Percentiles rank a stretch among this genome's conserved stretches.
phyloP scores from a whole-genome alignment of 1,284 basidiomycete genomes.

The Apiotrichum porosum region DNA sequence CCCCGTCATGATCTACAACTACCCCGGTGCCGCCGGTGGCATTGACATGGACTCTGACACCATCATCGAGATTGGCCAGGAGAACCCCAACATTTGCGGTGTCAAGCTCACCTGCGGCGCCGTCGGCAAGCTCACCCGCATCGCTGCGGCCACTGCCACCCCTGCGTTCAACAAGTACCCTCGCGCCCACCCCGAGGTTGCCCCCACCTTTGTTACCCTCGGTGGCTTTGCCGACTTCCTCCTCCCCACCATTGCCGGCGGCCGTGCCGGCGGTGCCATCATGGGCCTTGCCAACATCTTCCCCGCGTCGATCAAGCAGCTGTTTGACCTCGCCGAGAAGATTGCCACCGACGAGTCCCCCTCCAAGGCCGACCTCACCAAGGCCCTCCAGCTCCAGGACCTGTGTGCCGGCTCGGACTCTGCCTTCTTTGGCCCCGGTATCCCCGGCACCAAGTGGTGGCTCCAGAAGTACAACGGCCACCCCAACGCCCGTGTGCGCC shows the following conservation, averaged over 20 bases:
- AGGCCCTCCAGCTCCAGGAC: conserved; percentile 71
- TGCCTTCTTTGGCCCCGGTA: conserved; percentile 70
- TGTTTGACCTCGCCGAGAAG: conserved; percentile 59
- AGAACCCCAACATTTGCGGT: conserved; percentile 57
- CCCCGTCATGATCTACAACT: conserved; percentile 87
- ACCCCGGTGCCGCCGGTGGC: conserved; percentile 74
- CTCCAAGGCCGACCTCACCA: conserved; percentile 54
- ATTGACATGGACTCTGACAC: conserved; percentile 82
- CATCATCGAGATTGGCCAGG: conserved; percentile 68
- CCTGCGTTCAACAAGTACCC: conserved; percentile 60
- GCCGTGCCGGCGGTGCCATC: conserved; percentile 67
- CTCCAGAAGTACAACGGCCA: conserved; percentile 66
- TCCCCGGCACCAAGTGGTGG: conserved; percentile 76
- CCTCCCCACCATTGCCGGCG: conserved; percentile 59
- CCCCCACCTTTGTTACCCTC: conserved; percentile 61
- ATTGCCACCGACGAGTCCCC: conserved; percentile 55
- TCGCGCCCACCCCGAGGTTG: conserved; percentile 55
- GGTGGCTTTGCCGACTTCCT: conserved; percentile 76
- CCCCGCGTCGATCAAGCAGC: conserved; percentile 59
- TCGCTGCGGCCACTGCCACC: conserved; percentile 64
- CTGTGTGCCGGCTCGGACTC: conserved; percentile 73
- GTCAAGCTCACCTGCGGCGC: conserved; percentile 87
- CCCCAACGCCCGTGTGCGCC: conserved; percentile 59
- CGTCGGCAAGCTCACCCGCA: conserved; percentile 81
- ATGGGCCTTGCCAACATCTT: conserved; percentile 74